phyloP scores from a whole-genome alignment of 768 basidiomycete species.

The Daedaleopsis nitida region DNA sequence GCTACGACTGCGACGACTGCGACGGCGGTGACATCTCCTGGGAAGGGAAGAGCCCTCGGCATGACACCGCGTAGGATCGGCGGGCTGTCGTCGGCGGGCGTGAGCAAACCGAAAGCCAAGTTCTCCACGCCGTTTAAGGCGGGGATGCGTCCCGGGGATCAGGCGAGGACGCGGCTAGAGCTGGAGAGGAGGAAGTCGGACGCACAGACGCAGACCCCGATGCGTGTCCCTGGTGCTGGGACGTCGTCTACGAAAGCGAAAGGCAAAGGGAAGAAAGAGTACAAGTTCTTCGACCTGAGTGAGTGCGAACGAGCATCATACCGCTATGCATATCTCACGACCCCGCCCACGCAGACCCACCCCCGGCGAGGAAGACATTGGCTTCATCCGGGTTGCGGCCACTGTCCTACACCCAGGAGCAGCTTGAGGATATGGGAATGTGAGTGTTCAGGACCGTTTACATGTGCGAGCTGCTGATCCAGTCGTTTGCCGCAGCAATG shows the following conservation, averaged over 20 bases:
- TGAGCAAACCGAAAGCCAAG: conserved; percentile 16
- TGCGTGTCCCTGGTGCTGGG: neutral
- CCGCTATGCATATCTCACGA: neutral
- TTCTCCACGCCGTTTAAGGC: conserved; percentile 36
- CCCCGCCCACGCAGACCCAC: conserved; percentile 10
- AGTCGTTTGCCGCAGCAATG: conserved; percentile 41
- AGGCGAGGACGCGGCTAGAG: conserved; percentile 23
- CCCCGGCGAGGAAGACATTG: conserved; percentile 19
- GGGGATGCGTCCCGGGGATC: conserved; percentile 32
- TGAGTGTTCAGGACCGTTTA: conserved; percentile 8
- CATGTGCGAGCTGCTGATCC: neutral
- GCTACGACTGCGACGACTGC: neutral
- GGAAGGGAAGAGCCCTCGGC: conserved; percentile 25
- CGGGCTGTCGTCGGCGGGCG: neutral
- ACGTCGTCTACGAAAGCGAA: conserved; percentile 13
- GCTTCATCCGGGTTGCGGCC: conserved; percentile 23
- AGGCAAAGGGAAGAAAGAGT: conserved; percentile 24
- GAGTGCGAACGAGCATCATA: conserved; percentile 1
- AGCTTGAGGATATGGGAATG: conserved; percentile 29
- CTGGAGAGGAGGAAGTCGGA: conserved; percentile 8
- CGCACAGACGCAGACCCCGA: neutral
- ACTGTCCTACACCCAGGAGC: conserved; percentile 20
- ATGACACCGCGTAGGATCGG: conserved; percentile 27
- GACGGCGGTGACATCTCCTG: conserved; percentile 7
- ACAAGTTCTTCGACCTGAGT: conserved; percentile 24